Evolutionary conservation across 768 basidiomycete species (phyloP), one percentile per base, ranked within the genome.

Genomic region (Crucibulum laeve): DNA sequence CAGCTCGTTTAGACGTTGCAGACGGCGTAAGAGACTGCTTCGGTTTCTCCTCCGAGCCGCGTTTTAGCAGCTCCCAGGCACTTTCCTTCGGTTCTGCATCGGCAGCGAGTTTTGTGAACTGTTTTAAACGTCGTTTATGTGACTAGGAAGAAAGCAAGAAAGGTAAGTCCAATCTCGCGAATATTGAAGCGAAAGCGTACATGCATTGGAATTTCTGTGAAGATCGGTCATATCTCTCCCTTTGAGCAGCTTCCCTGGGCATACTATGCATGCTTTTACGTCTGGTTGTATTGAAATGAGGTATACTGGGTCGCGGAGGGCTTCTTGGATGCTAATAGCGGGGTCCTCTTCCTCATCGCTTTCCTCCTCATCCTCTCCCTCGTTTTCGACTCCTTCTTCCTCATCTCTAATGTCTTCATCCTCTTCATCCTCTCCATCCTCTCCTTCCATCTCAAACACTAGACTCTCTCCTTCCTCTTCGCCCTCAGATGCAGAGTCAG

Each of bases 181-280:
- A 17, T 14, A 5, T 30, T 26, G 44, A 34, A 47, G 43, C 23
- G 43, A 49, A 62, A 67, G 47, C 57, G 53, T 61, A 76, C 80
- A 62, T 73, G 79, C 88, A 62, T 74, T 79, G 25, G 87, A 84
- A 7, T 64, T 65, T 45, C 65, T 68, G 59, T 91, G 88, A 11
- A 74, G 60, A 44, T 70, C 62, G 25, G 74, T 65, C 78, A 84
- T 80, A 39, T 67, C 68, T 6, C 50, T 41, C 37, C 74, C 73
- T 56, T 87, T 87, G 30, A 91, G 69, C n/a, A 72, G 55, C 56
- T 87, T 91, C 28, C 79, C 80, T 8, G 83, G 86, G 59, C 88
- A 91, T 4, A 84, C 55, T 5, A 81, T 69, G 57, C 88, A 90
- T 6, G 69, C 73, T 49, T 74, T 73, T 25, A 77, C 56, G 18